Evolutionary conservation across 176 grass and related monocot genomes (phyloP).

Genomic region (Dendrocalamus sinicus): DNA sequence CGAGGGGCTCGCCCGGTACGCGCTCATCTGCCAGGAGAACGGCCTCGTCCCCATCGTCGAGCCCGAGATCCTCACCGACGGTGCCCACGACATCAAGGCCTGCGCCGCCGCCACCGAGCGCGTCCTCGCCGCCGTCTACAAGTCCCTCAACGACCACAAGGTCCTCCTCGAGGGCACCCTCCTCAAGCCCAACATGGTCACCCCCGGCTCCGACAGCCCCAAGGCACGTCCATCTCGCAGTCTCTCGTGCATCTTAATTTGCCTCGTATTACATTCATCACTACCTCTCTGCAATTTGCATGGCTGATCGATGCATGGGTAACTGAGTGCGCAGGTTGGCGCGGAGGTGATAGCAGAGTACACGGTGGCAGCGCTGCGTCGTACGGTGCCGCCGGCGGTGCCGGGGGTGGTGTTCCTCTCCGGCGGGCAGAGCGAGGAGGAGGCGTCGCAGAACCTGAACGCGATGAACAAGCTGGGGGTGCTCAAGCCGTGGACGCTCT

Average conservation of each 20-base stretch:
- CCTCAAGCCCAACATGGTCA: constrained; percentile 95
- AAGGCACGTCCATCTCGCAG: constrained; percentile 52
- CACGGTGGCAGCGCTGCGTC: constrained; percentile 82
- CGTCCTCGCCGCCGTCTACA: constrained; percentile 82
- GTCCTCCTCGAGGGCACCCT: constrained; percentile 89
- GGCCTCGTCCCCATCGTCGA: constrained; percentile 93
- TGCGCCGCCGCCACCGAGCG: constrained; percentile 84
- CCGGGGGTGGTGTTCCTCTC: constrained; percentile 90
- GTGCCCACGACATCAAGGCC: constrained; percentile 64
- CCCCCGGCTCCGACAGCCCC: constrained; percentile 83
- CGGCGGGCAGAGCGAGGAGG: constrained; percentile 92
- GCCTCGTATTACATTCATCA: background rate
- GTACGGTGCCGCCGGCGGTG: constrained; percentile 85
- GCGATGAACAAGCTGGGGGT: constrained; percentile 93
- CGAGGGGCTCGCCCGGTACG: constrained; percentile 86
- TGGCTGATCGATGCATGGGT: background rate
- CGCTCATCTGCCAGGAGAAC: constrained; percentile 84
- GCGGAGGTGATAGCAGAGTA: constrained; percentile 75
- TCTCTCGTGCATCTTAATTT: background rate
- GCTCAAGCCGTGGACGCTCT: constrained; percentile 85
- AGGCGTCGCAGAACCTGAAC: constrained; percentile 78
- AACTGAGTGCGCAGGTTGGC: constrained; percentile 48
- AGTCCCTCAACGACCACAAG: constrained; percentile 89
- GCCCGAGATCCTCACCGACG: constrained; percentile 95
- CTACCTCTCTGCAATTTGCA: background rate